Evolutionary conservation across 1,284 basidiomycete species (phyloP), one percentile per base, ranked within the genome.

Genomic region (Cystobasidiaceae sp.): DNA sequence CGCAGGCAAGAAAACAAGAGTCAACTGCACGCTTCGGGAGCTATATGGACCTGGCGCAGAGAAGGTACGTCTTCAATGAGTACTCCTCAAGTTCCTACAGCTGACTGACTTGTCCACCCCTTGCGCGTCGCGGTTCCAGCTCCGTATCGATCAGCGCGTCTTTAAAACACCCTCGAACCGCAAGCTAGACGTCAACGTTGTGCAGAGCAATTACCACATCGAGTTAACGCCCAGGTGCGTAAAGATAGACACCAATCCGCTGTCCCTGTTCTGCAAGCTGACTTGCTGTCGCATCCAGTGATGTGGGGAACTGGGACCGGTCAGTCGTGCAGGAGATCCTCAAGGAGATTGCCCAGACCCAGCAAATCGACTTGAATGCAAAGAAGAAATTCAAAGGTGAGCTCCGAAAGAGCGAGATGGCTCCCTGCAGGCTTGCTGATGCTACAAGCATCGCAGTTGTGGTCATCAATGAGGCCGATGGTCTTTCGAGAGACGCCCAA

Each of bases 311-410:
- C 75, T 97, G 90, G 74, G 94, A 99, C 76, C 82, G 96, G 67
- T 84, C 94, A 0, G 90, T 98, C 49, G 93, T 98, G 56, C 96
- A 98, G 75, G 94, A 98, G 72, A 85, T 98, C 58, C 78, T 98
- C 68, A 98, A 98, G 78, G 94, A 98, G 78, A 97, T 98, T 73
- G 96, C 96, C 2, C 93, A 97, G 78, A 99, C 94, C 2, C 94
- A 98, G 75, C 94, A 97, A 75, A 91, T 99, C 6, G 94, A 99
- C 78, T 78, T 96, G 69, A 92, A 85, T 74, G 94, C 96, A 0
- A 93, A 89, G 75, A 93, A 97, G 73, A 82, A 89, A 64, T 98
- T 98, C 80, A 99, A 99, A 81, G 92, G 93, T 90, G 48, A 48
- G 79, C 45, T 13, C 23, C 9, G 4, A 27, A 15, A 23, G 28